A percentile compares a stretch with the other conserved stretches of the same genome.
These are phyloP conservation scores for Lyophyllum decastes DNA, from an alignment of 768 basidiomycete species.

Conservation along the genomic window DNA sequence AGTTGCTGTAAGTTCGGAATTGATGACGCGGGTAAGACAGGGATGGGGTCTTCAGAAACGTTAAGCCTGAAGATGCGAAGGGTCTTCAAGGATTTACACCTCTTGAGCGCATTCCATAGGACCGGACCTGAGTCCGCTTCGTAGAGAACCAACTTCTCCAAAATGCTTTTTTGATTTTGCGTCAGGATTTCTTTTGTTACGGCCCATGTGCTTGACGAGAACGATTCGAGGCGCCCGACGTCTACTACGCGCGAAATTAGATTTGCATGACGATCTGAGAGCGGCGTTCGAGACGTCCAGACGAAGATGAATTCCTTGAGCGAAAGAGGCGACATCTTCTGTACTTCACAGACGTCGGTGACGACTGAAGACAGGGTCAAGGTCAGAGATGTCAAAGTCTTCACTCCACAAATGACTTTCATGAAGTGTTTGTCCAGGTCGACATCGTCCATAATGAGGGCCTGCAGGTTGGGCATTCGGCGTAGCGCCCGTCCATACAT, in stretches of 20 bases:
- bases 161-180: background rate
- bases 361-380: background rate
- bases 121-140: background rate
- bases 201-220: background rate
- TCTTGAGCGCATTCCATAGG: slow-evolving; percentile 6
- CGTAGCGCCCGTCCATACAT: slow-evolving; percentile 17
- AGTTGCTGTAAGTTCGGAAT: slow-evolving; percentile 11
- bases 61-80: background rate
- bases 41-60: background rate
- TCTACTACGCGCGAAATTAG: background rate
- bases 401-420: slow-evolving; percentile 13
- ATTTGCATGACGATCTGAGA: background rate
- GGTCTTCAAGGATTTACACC: slow-evolving; percentile 1
- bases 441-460: slow-evolving; percentile 1
- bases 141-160: slow-evolving; percentile 1
- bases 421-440: slow-evolving; percentile 6
- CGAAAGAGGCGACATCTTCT: background rate
- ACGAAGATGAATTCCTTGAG: slow-evolving; percentile 4
- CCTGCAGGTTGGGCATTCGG: slow-evolving; percentile 17
- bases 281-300: too few relatives aligned
- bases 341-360: background rate
- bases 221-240: background rate
- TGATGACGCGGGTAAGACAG: slow-evolving; percentile 4
- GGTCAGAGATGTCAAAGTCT: slow-evolving; percentile 1
- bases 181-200: slow-evolving; percentile 1